Conservation (phyloP, 106 monocot genomes). For the Dendrobium nobile region DNA sequence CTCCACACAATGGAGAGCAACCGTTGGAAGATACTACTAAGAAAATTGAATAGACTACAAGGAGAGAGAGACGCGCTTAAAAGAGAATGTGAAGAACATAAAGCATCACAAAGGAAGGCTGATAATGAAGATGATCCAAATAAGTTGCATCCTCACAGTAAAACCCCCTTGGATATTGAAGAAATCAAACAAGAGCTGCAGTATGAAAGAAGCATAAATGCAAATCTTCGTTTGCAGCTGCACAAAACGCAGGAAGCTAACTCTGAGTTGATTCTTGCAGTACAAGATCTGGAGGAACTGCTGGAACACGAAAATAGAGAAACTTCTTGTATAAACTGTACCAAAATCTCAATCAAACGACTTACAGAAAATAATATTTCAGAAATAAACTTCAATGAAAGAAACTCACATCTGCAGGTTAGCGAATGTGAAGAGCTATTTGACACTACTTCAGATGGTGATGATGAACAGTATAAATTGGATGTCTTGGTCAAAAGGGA, state of each 20-base stretch:
- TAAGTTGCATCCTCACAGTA: conserved; percentile 17
- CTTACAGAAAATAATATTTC: conserved; percentile 13
- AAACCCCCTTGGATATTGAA: conserved; percentile 42
- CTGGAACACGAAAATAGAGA: conserved; percentile 60
- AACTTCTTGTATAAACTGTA: conserved; percentile 16
- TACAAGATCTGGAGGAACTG: conserved; percentile 78
- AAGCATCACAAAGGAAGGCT: conserved; percentile 25
- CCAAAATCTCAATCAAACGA: conserved; percentile 6
- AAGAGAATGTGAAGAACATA: conserved; percentile 71
- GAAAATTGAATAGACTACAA: conserved; percentile 43
- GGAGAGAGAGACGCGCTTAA: conserved; percentile 69
- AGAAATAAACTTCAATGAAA: conserved; percentile 15
- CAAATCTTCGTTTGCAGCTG: conserved; percentile 68
- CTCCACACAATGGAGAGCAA: conserved; percentile 65
- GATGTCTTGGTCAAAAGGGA: conserved; percentile 48
- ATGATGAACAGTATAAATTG: conserved; percentile 33
- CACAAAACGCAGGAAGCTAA: conserved; percentile 92
- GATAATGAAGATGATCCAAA: conserved; percentile 11
- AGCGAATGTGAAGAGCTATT: conserved; percentile 25
- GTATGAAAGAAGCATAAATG: conserved; percentile 73
- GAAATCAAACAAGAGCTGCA: conserved; percentile 79
- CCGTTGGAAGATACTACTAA: conserved; percentile 51
- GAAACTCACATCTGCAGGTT: conserved; percentile 11
- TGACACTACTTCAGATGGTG: conserved; percentile 27
- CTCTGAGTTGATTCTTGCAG: conserved; percentile 77